Conservation (phyloP, 2,329 filamentous ascomycete species). For the Aspergillus sp. region DNA sequence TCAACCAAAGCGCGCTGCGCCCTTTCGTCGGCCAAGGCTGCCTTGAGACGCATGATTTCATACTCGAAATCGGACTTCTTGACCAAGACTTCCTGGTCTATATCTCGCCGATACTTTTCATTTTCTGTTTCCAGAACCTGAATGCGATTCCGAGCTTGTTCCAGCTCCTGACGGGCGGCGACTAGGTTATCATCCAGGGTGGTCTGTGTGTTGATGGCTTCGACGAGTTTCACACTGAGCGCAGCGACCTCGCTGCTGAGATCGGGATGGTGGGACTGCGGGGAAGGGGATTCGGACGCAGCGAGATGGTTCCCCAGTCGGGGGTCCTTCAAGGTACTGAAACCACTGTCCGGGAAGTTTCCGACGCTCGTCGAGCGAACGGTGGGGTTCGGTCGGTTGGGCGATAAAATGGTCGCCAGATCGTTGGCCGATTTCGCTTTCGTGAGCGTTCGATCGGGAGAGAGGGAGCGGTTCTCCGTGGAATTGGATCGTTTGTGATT, state of each 20-base stretch:
- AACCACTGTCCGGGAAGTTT: slow-evolving; percentile 37
- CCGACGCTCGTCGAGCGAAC: slow-evolving; percentile 27
- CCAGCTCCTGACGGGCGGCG: slow-evolving; percentile 78
- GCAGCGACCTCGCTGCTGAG: slow-evolving; percentile 77
- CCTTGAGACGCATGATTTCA: slow-evolving; percentile 63
- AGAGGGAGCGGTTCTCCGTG: slow-evolving; percentile 33
- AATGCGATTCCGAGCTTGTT: slow-evolving; percentile 67
- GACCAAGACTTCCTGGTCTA: slow-evolving; percentile 73
- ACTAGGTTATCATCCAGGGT: slow-evolving; percentile 84
- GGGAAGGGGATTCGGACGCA: slow-evolving; percentile 34
- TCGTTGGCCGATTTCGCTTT: slow-evolving; percentile 47
- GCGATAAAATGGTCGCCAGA: slow-evolving; percentile 33
- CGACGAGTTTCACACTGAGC: slow-evolving; percentile 92
- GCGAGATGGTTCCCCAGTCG: slow-evolving; percentile 37
- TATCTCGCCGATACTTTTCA: slow-evolving; percentile 66
- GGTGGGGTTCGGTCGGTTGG: slow-evolving; percentile 23
- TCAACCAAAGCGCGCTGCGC: slow-evolving; percentile 64
- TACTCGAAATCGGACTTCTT: slow-evolving; percentile 70
- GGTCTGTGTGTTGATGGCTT: slow-evolving; percentile 95
- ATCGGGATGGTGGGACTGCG: slow-evolving; percentile 53
- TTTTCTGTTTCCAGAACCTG: slow-evolving; percentile 67
- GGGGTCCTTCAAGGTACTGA: slow-evolving; percentile 49
- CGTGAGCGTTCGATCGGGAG: slow-evolving; percentile 38
- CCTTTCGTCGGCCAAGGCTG: slow-evolving; percentile 64
- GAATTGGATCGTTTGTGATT: slow-evolving; percentile 39